Conservation (phyloP, 805 yeast genomes). For the Blastobotrys terrestris region DNA sequence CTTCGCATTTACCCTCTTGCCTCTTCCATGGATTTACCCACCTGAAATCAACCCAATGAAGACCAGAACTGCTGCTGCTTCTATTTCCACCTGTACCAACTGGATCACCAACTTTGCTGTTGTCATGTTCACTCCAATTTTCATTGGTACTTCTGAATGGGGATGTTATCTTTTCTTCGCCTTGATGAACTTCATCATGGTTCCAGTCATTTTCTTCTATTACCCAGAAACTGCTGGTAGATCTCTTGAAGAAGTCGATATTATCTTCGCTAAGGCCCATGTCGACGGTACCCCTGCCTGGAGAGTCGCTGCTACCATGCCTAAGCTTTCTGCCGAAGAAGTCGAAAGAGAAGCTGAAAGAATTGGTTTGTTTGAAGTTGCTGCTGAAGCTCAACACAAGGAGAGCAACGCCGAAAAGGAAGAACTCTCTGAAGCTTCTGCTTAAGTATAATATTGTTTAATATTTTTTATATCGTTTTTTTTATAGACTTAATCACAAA, state of each 20-base stretch:
- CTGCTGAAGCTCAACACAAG: neutral
- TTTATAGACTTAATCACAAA: neutral
- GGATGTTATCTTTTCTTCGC: constrained; percentile 70
- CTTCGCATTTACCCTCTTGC: constrained; percentile 22
- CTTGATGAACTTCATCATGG: constrained; percentile 48
- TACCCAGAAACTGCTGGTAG: constrained; percentile 78
- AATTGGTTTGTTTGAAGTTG: constrained; percentile 41
- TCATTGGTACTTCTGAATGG: constrained; percentile 42
- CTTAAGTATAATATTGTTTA: neutral
- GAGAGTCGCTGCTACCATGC: constrained; percentile 61
- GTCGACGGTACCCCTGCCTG: constrained; percentile 54
- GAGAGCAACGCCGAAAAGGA: neutral
- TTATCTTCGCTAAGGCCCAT: constrained; percentile 48
- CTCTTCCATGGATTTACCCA: constrained; percentile 24
- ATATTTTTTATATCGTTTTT: neutral
- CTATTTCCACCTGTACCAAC: constrained; percentile 58
- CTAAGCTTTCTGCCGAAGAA: constrained; percentile 49
- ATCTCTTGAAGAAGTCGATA: constrained; percentile 69
- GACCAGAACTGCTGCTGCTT: constrained; percentile 38
- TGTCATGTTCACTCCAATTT: constrained; percentile 61
- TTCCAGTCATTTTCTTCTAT: constrained; percentile 58
- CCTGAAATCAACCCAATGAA: constrained; percentile 23
- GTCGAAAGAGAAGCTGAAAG: constrained; percentile 55
- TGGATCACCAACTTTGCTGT: constrained; percentile 63
- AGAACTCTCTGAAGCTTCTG: neutral